Evolutionary conservation across 768 basidiomycete species (phyloP).

Genomic region (Lactarius vividus): DNA sequence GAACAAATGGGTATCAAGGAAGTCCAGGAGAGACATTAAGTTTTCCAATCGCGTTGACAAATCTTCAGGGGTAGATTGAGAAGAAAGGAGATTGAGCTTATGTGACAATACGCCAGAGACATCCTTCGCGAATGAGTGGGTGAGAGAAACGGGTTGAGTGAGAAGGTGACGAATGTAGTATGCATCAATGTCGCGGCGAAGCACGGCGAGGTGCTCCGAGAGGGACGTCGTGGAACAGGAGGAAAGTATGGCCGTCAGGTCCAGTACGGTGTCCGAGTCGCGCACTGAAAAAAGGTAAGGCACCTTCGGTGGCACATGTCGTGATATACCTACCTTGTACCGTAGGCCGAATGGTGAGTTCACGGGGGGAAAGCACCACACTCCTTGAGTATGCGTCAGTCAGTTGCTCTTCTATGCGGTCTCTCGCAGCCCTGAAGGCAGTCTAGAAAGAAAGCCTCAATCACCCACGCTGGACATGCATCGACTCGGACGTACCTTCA

Average conservation of each 20-base stretch:
- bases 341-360: conserved; percentile 48
- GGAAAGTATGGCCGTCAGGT: conserved; percentile 53
- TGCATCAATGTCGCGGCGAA: conserved; percentile 62
- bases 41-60: conserved; percentile 49
- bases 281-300: conserved; percentile 44
- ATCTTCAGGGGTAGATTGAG: conserved; percentile 42
- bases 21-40: conserved; percentile 56
- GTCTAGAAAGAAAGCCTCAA: conserved; percentile 39
- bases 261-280: conserved; percentile 49
- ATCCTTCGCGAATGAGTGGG: conserved; percentile 37
- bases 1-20: conserved; percentile 59
- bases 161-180: conserved; percentile 61
- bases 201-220: conserved; percentile 51
- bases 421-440: conserved; percentile 51
- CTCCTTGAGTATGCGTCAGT: conserved; percentile 64
- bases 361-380: conserved; percentile 48
- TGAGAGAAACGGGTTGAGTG: conserved; percentile 48
- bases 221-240: conserved; percentile 58
- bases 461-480: conserved; percentile 4
- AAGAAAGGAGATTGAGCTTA: conserved; percentile 47
- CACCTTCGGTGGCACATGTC: background rate
- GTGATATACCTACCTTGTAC: conserved; percentile 48
- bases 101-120: conserved; percentile 39
- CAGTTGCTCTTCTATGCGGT: conserved; percentile 68
- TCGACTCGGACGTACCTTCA: conserved; percentile 50